These are phyloP conservation scores for Rasamsonia emersonii DNA, from an alignment of 2,329 filamentous ascomycete species.

Conservation along the genomic window DNA sequence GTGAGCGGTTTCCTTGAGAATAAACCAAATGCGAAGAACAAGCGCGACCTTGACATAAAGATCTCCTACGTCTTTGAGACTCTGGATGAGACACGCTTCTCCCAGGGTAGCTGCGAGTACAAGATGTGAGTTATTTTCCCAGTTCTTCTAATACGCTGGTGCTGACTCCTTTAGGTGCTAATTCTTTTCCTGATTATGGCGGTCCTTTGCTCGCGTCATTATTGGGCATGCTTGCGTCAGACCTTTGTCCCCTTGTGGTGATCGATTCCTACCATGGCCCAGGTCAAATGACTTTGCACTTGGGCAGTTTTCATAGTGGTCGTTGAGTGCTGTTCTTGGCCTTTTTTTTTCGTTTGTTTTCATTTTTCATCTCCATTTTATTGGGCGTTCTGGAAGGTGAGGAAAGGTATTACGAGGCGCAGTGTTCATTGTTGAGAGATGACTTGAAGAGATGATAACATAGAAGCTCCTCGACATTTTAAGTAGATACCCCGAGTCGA, in stretches of 20 bases:
- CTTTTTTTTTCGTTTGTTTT: slow-evolving; percentile 9
- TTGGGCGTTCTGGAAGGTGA: slow-evolving; percentile 27
- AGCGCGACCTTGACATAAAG: slow-evolving; percentile 85
- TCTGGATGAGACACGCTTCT: slow-evolving; percentile 59
- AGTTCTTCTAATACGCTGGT: slow-evolving; percentile 4
- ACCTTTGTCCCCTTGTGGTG: too few relatives aligned
- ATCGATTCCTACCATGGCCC: too few relatives aligned
- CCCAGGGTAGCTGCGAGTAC: slow-evolving; percentile 67
- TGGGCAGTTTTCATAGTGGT: slow-evolving; percentile 11
- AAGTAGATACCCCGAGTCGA: slow-evolving; percentile 44
- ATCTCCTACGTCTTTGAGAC: slow-evolving; percentile 76
- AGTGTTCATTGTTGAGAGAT: slow-evolving; percentile 9
- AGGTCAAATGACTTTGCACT: too few relatives aligned
- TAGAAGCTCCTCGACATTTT: slow-evolving; percentile 40
- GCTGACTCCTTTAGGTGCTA: slow-evolving; percentile 25
- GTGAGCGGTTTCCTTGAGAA: slow-evolving; percentile 67
- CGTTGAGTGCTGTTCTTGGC: slow-evolving; percentile 9
- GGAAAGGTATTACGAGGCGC: slow-evolving; percentile 33
- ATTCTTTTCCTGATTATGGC: slow-evolving; percentile 9
- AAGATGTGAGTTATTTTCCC: slow-evolving; percentile 46
- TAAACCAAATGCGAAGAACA: slow-evolving; percentile 88
- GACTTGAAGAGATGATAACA: slow-evolving; percentile 31
- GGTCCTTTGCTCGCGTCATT: not conserved
- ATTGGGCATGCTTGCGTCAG: not conserved
- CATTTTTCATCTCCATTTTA: slow-evolving; percentile 7